Conservation (phyloP, 1,139 yeast species). For the Hanseniaspora sp. region DNA sequence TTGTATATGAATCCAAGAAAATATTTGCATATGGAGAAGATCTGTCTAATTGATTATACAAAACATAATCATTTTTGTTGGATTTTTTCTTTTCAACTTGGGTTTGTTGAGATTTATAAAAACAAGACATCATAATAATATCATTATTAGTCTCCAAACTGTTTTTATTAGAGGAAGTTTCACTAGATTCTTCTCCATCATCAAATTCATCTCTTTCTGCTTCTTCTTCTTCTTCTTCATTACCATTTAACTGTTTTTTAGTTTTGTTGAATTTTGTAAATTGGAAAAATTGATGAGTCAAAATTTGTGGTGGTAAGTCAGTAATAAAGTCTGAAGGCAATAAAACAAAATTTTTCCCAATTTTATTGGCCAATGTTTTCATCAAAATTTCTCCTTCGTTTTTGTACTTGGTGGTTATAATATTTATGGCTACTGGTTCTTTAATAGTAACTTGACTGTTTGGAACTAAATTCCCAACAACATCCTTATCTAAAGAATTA, state of each 20-base stretch:
- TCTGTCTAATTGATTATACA: conserved; percentile 43
- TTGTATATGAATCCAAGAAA: conserved; percentile 60
- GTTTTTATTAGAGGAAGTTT: not conserved
- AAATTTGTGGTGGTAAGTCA: conserved; percentile 78
- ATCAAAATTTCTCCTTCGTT: conserved; percentile 55
- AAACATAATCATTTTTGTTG: conserved; percentile 7
- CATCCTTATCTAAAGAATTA: conserved; percentile 13
- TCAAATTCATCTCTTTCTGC: not conserved
- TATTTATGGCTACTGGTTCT: conserved; percentile 35
- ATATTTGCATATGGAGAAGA: conserved; percentile 44
- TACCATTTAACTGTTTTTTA: conserved; percentile 61
- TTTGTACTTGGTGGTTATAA: conserved; percentile 39
- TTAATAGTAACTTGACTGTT: conserved; percentile 26
- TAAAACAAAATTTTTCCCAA: conserved; percentile 51
- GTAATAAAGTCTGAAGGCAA: conserved; percentile 91
- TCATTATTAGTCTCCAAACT: not conserved
- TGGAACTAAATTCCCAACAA: conserved; percentile 11
- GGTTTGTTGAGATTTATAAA: conserved; percentile 8
- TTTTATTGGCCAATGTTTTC: conserved; percentile 37
- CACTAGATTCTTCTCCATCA: conserved; percentile 4
- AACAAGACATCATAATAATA: conserved; percentile 15
- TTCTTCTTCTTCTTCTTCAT: not conserved
- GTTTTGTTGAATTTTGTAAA: conserved; percentile 47
- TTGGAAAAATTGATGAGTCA: conserved; percentile 73
- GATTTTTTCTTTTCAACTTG: conserved; percentile 15